These are phyloP conservation scores for Discostella stelligera DNA, from an alignment of 352 stramenopile species.

Conservation along the genomic window DNA sequence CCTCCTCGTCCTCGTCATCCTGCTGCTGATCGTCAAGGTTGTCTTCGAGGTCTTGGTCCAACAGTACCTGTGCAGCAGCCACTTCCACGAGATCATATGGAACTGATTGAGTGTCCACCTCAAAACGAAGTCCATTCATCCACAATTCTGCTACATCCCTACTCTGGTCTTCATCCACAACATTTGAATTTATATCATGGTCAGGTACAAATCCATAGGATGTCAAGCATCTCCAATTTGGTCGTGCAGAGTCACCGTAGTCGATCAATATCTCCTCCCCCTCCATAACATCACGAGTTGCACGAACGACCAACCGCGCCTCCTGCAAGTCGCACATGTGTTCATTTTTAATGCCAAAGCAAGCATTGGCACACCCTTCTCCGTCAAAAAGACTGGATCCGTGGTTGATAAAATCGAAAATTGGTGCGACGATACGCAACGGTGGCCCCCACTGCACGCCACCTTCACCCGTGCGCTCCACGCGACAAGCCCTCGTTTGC, in stretches of 20 bases:
- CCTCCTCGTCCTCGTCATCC: constrained; percentile 20
- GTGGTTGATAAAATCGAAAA: constrained; percentile 82
- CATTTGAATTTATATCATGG: constrained; percentile 27
- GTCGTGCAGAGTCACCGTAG: constrained; percentile 61
- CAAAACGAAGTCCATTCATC: constrained; percentile 61
- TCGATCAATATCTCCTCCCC: constrained; percentile 67
- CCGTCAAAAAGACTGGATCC: constrained; percentile 20
- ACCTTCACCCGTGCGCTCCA: constrained; percentile 34
- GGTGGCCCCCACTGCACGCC: constrained; percentile 37
- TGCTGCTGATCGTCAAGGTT: constrained; percentile 22
- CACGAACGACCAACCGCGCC: constrained; percentile 51
- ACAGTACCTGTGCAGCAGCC: constrained; percentile 32
- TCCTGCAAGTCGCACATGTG: constrained; percentile 37
- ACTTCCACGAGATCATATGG: constrained; percentile 64
- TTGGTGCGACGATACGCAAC: constrained; percentile 60
- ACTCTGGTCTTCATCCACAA: constrained; percentile 17
- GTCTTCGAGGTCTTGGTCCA: constrained; percentile 20
- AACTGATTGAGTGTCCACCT: constrained; percentile 54
- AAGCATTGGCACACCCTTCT: constrained; percentile 46
- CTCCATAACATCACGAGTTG: constrained; percentile 39
- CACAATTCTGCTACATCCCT: constrained; percentile 63
- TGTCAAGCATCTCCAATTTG: constrained; percentile 65
- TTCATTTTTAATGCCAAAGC: constrained; percentile 56
- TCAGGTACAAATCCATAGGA: constrained; percentile 77
- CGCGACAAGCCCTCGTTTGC: constrained; percentile 63